A percentile compares a stretch with the other conserved stretches of the same genome.
Conservation (phyloP, 2,329 filamentous ascomycete genomes). For the Ceratocystis smalleyi region DNA sequence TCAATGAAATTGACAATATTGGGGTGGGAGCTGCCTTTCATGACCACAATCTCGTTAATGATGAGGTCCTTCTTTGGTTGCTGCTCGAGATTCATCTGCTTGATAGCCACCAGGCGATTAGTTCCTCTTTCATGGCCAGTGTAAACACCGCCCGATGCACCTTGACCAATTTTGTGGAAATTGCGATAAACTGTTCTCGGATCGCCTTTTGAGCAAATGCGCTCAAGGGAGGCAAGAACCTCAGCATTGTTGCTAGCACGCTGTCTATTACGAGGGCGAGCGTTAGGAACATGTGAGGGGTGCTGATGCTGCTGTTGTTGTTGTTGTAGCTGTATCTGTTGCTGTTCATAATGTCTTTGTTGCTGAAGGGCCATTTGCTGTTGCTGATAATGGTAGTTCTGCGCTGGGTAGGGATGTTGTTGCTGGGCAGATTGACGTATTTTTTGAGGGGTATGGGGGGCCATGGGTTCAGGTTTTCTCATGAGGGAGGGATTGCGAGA, state of each 20-base stretch:
- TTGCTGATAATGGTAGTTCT: conserved; percentile 16
- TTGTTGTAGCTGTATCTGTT: conserved; percentile 28
- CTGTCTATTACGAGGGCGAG: conserved; percentile 59
- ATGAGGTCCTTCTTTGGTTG: conserved; percentile 98
- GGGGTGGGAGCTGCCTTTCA: conserved; percentile 96
- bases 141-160: conserved; percentile 88
- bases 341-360: conserved; percentile 8
- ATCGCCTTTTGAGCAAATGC: conserved; percentile 81
- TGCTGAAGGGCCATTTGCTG: conserved; percentile 18
- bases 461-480: conserved; percentile 21
- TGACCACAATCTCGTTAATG: conserved; percentile 97
- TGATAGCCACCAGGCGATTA: conserved; percentile 88
- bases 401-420: conserved; percentile 11
- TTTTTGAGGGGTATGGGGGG: conserved; percentile 6
- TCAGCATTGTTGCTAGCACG: conserved; percentile 70
- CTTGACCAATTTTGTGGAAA: conserved; percentile 91
- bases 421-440: conserved; percentile 8
- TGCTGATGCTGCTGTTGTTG: conserved; percentile 20
- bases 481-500: conserved; percentile 32
- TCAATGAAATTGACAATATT: conserved; percentile 99
- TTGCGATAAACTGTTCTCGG: conserved; percentile 75
- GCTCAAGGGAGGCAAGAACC: conserved; percentile 65
- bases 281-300: conserved; percentile 30
- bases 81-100: conserved; percentile 98
- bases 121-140: conserved; percentile 73